Evolutionary conservation across 306 rosid genomes (phyloP).

Genomic region (Prunus armeniaca): DNA sequence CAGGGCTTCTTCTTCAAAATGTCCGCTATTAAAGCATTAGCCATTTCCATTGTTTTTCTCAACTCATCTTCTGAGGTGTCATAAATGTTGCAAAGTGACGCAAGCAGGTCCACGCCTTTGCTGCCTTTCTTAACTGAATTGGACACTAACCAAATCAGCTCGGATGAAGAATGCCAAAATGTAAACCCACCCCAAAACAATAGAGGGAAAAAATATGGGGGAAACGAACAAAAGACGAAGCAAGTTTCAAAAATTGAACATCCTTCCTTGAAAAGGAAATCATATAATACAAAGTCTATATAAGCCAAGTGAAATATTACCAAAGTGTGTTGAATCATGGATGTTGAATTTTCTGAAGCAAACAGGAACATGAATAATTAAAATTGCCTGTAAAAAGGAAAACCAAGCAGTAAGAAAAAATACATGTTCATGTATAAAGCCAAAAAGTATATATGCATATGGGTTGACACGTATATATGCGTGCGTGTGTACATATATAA

Average conservation of each 20-base stretch:
- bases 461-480: neutral
- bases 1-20: constrained; percentile 77
- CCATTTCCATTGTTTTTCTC: constrained; percentile 75
- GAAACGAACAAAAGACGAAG: neutral
- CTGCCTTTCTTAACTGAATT: constrained; percentile 64
- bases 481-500: too few species aligned
- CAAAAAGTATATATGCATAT: neutral
- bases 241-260: neutral
- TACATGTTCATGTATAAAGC: neutral
- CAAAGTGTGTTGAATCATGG: constrained; percentile 63
- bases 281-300: constrained; percentile 1
- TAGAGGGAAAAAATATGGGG: neutral
- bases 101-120: constrained; percentile 78
- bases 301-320: constrained; percentile 40
- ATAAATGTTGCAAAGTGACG: constrained; percentile 77
- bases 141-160: constrained; percentile 28
- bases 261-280: neutral
- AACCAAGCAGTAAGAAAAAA: constrained; percentile 32
- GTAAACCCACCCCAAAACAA: neutral
- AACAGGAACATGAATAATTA: constrained; percentile 81
- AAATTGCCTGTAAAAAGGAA: constrained; percentile 67
- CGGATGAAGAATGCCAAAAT: constrained; percentile 9
- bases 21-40: constrained; percentile 66
- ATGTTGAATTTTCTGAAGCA: constrained; percentile 64
- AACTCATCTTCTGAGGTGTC: constrained; percentile 84